A percentile compares a stretch with the other conserved stretches of the same genome.
phyloP scores from a whole-genome alignment of 768 basidiomycete species.

The Dacryopinax spathularia region DNA sequence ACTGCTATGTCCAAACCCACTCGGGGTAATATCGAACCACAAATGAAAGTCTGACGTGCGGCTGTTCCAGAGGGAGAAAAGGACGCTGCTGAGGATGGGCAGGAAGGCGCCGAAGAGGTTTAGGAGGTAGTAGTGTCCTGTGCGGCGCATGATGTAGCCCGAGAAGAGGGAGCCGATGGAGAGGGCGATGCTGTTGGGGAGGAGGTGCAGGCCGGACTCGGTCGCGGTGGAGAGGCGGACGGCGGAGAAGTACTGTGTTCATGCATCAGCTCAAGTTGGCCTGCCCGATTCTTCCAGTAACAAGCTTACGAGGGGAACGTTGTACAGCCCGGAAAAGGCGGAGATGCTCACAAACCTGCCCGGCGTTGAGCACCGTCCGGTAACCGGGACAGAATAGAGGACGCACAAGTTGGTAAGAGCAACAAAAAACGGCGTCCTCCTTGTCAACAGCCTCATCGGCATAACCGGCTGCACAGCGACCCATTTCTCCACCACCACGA shows the following conservation, averaged over 20 bases:
- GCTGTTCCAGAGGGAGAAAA: conserved; percentile 55
- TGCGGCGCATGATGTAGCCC: conserved; percentile 78
- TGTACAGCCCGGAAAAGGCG: conserved; percentile 75
- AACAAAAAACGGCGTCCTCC: conserved; percentile 68
- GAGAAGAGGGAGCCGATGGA: conserved; percentile 75
- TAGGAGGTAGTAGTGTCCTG: conserved; percentile 70
- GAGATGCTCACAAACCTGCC: conserved; percentile 47
- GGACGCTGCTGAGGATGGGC: conserved; percentile 42
- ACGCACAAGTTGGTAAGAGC: conserved; percentile 55
- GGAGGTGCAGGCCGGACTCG: conserved; percentile 62
- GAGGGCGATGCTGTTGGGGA: conserved; percentile 78
- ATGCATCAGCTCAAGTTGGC: neutral
- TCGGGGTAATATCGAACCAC: conserved; percentile 66
- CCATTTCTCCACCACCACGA: conserved; percentile 65
- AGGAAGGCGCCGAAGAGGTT: conserved; percentile 52
- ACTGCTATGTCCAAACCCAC: conserved; percentile 72
- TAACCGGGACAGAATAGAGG: neutral
- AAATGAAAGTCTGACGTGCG: conserved; percentile 45
- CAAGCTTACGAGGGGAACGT: conserved; percentile 58
- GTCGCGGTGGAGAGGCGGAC: conserved; percentile 57
- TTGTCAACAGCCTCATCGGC: conserved; percentile 64
- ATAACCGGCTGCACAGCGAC: conserved; percentile 77
- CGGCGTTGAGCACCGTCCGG: neutral
- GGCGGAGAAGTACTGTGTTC: conserved; percentile 60
- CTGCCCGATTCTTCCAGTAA: conserved; percentile 3